Percentiles rank a stretch among this genome's conserved stretches.
Conservation (phyloP, 1,139 yeast genomes). For the Pichia sp. region DNA sequence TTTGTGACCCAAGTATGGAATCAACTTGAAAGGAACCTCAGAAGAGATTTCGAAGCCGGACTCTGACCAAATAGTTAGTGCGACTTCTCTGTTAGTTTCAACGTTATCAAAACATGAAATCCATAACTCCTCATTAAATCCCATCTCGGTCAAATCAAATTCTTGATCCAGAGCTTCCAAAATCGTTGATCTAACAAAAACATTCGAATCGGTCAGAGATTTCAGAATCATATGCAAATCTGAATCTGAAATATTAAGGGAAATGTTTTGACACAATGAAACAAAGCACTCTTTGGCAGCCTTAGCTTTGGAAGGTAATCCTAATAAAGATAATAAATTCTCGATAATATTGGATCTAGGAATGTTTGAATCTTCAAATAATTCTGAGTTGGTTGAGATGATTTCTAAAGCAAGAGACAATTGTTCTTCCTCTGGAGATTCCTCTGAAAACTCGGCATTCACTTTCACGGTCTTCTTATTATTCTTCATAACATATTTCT, state of each 20-base stretch:
- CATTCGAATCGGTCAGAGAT: conserved; percentile 48
- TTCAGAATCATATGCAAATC: conserved; percentile 57
- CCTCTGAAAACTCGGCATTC: conserved; percentile 61
- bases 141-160: conserved; percentile 57
- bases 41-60: conserved; percentile 44
- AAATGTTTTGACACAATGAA: conserved; percentile 65
- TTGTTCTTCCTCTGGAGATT: conserved; percentile 85
- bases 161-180: conserved; percentile 84
- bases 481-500: conserved; percentile 41
- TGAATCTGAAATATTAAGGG: conserved; percentile 43
- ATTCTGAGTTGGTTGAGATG: conserved; percentile 66
- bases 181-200: conserved; percentile 68
- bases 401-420: conserved; percentile 71
- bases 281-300: conserved; percentile 75
- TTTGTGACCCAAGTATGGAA: conserved; percentile 39
- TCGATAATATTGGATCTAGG: conserved; percentile 61
- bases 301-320: conserved; percentile 71
- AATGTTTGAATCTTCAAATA: conserved; percentile 54
- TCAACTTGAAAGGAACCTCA: conserved; percentile 38
- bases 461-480: conserved; percentile 31
- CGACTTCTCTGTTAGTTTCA: conserved; percentile 51
- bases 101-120: conserved; percentile 74
- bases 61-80: conserved; percentile 81
- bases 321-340: conserved; percentile 58
- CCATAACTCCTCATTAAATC: conserved; percentile 58